A percentile compares a stretch with the other conserved stretches of the same genome.
These are phyloP conservation scores for Apiospora marii DNA, from an alignment of 2,329 filamentous ascomycete species.

Conservation along the genomic window DNA sequence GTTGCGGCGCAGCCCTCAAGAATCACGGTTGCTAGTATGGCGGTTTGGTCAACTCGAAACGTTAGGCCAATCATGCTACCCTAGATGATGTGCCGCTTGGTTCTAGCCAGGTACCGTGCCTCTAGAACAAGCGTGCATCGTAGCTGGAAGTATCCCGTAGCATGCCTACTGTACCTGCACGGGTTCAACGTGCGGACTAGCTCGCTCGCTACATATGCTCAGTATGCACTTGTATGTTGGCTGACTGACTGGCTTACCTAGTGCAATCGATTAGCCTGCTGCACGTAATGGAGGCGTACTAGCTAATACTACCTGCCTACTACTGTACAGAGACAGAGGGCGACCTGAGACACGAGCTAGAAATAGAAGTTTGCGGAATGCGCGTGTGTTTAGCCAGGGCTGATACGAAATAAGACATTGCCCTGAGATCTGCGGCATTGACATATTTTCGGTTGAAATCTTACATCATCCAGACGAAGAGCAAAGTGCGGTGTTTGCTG, in stretches of 20 bases:
- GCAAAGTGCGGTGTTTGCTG: neutral
- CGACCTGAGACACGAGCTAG: conserved; percentile 6
- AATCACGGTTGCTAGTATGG: neutral
- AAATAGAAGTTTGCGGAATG: conserved; percentile 19
- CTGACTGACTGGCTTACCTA: neutral
- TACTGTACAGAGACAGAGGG: neutral
- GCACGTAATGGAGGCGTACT: neutral
- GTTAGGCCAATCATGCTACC: neutral
- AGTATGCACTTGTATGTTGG: no score
- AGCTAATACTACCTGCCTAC: neutral
- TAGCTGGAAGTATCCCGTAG: neutral
- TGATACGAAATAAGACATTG: neutral
- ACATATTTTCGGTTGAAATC: neutral
- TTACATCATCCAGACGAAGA: neutral
- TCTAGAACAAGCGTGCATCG: conserved; percentile 1
- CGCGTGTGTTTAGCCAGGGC: neutral
- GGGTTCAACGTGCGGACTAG: neutral
- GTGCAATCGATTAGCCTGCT: neutral
- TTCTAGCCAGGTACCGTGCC: neutral
- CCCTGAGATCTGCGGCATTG: neutral
- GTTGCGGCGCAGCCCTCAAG: neutral
- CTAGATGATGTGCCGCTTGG: neutral
- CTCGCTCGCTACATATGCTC: neutral
- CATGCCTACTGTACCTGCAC: no score
- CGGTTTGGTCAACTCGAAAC: neutral